Evolutionary conservation across 257 asterid genomes (phyloP).

Genomic region (Penstemon newberryi): DNA sequence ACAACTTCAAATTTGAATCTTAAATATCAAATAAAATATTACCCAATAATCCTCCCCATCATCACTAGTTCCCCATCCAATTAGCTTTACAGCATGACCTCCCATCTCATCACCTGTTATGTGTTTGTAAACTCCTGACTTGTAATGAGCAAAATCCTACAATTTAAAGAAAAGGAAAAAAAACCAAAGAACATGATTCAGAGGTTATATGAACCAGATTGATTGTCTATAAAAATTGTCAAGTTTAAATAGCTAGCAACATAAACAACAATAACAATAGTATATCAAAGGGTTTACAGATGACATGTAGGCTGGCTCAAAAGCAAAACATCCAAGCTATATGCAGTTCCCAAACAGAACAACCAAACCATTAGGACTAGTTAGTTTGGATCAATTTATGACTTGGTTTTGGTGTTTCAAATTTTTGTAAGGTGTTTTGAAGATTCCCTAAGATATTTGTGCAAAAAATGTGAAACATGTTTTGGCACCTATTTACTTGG

Average conservation of each 20-base stretch:
- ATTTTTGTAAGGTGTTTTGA: too few species aligned
- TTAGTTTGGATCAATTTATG: too few species aligned
- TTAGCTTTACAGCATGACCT: conserved; percentile 92
- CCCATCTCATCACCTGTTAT: conserved; percentile 71
- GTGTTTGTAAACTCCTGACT: conserved; percentile 91
- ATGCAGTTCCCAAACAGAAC: not conserved
- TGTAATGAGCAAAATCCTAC: conserved; percentile 92
- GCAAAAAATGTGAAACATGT: too few species aligned
- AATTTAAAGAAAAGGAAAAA: not conserved
- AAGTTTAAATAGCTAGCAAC: not conserved
- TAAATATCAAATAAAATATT: conserved; percentile 20
- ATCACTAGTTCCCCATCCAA: conserved; percentile 89
- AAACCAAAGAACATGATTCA: not conserved
- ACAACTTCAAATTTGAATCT: conserved; percentile 25
- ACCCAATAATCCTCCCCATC: conserved; percentile 97
- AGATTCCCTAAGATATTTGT: too few species aligned
- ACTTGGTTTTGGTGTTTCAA: too few species aligned
- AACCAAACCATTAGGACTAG: too few species aligned
- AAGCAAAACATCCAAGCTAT: not conserved
- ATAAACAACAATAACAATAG: not conserved
- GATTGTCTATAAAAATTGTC: not conserved
- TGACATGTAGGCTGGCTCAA: conserved; percentile 7
- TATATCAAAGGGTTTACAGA: not conserved
- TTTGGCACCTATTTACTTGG: too few species aligned
- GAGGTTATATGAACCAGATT: conserved; percentile 8